Evolutionary conservation across 2,329 filamentous ascomycete genomes (phyloP), one percentile per base, ranked within the genome.

Genomic region (Xylaria sp.): DNA sequence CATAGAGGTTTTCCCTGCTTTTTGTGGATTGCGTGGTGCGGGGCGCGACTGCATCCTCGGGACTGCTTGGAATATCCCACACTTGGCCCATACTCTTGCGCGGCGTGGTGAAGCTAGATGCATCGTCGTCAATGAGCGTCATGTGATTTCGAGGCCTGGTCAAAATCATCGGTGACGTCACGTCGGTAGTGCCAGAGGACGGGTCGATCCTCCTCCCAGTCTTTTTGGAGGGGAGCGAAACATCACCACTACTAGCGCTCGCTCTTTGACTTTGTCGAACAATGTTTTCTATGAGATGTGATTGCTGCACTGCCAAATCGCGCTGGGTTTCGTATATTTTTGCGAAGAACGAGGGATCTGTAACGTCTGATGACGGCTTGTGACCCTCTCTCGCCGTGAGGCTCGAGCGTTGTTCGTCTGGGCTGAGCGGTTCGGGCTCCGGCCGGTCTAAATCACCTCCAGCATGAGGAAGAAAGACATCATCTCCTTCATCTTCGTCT

Each of bases 51-150:
- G 26, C 51, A 51, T 53, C 70, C 17, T 76, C 76, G 7, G 73
- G 69, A 54, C 77, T 79, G 59, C 77, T 78, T n/a, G 77, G 77
- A 5, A 79, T 71, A n/a, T 79, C 77, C 77, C 77, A 79, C 63
- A 76, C 76, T 17, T 73, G 70, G 9, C 70, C 71, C 17, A 59
- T 51, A 53, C 72, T 76, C 68, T 75, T 78, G 36, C 68, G 69
- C 15, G 76, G 77, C 13, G 75, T 77, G 17, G 74, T 78, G n/a
- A 77, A 42, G 44, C 73, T 67, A 6, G 74, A 74, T 11, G 67
- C 72, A 38, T 68, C 72, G 36, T 74, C 75, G 59, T 70, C 73
- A 7, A 74, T 65, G 44, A 71, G 67, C 11, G 51, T 67, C 26
- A 40, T 58, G 6, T 71, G 71, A 20, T 73, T 74, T 20, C 65